A percentile compares a stretch with the other conserved stretches of the same genome.
phyloP scores from a whole-genome alignment of 192 early-diverging fungal species.

The Coemansia sp. region DNA sequence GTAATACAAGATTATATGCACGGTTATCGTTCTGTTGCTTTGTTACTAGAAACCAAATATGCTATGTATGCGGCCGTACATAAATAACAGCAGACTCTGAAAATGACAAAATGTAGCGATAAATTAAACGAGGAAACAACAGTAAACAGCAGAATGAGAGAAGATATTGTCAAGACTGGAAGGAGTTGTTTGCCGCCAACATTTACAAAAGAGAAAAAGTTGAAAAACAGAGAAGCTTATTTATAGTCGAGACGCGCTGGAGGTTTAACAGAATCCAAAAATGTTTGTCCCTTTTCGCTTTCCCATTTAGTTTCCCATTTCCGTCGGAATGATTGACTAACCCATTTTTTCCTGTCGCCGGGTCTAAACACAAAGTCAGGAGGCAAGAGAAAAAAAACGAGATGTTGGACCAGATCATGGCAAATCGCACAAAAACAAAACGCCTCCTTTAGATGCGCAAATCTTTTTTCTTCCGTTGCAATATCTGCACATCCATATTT shows the following conservation, averaged over 20 bases:
- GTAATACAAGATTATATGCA: not conserved
- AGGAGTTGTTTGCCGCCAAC: not conserved
- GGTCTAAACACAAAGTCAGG: not conserved
- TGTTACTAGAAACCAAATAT: not conserved
- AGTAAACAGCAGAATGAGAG: not conserved
- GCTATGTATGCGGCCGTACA: not conserved
- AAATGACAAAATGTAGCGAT: not conserved
- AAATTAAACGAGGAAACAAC: not conserved
- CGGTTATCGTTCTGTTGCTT: not conserved
- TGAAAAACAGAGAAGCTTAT: not conserved
- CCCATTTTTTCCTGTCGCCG: not conserved
- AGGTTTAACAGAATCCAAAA: not conserved
- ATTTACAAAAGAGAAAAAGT: not conserved
- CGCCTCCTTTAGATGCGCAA: not conserved
- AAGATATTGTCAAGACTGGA: not conserved
- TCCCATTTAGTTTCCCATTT: not conserved
- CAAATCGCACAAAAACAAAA: too few relatives aligned
- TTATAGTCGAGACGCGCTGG: not conserved
- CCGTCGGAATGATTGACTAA: not conserved
- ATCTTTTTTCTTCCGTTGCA: not conserved
- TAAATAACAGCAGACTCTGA: not conserved
- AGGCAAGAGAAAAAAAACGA: not conserved
- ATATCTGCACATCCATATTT: not conserved
- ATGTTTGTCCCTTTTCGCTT: not conserved
- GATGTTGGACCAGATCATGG: not conserved